Evolutionary conservation across 2,329 filamentous ascomycete genomes (phyloP).

Genomic region (Fusarium mangiferae): DNA sequence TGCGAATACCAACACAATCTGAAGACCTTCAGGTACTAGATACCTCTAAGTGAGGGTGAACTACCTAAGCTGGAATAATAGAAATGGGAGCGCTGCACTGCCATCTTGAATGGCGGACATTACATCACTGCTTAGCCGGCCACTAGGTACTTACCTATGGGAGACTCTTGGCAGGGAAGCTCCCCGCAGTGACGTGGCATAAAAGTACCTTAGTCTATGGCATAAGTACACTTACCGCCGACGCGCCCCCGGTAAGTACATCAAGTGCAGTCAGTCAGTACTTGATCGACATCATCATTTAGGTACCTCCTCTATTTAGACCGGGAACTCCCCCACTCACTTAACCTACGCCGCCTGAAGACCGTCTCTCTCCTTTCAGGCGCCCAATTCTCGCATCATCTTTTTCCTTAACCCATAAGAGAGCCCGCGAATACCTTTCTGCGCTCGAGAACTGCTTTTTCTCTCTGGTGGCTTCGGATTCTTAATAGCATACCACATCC

Average conservation of each 20-base stretch:
- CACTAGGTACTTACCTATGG: not conserved
- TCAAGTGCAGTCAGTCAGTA: not conserved
- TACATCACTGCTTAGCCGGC: conserved; percentile 31
- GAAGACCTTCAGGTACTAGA: not conserved
- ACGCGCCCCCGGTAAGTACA: not conserved
- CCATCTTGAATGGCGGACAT: conserved; percentile 28
- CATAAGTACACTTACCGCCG: not conserved
- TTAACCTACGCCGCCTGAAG: conserved; percentile 22
- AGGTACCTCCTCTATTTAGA: conserved; percentile 23
- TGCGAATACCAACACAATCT: not conserved
- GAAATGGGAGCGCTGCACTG: conserved; percentile 20
- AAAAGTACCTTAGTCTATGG: not conserved
- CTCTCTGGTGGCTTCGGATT: not conserved
- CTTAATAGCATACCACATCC: not conserved
- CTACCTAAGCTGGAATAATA: not conserved
- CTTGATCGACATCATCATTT: conserved; percentile 8
- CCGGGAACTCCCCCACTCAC: conserved; percentile 25
- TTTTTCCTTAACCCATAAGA: conserved; percentile 20
- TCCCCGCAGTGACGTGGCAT: conserved; percentile 32
- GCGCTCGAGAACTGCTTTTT: not conserved
- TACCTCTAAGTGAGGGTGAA: not conserved
- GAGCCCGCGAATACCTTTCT: not conserved
- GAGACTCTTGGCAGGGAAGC: conserved; percentile 17
- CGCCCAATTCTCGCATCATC: conserved; percentile 45
- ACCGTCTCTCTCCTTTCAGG: conserved; percentile 30